Conservation (phyloP, 768 basidiomycete genomes). For the Cystoderma amianthinum region DNA sequence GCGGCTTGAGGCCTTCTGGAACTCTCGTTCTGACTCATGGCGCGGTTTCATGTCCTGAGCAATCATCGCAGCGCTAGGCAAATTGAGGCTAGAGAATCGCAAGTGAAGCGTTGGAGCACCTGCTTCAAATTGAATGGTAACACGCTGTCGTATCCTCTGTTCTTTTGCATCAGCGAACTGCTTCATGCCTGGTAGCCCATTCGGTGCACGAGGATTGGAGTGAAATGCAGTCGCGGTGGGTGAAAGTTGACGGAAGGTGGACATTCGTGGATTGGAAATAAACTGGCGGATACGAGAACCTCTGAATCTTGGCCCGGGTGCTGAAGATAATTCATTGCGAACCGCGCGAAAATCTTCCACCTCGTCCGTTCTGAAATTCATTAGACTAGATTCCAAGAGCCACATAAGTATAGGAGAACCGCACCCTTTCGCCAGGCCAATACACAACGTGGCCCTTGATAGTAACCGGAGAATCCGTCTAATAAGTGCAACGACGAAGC, state of each 20-base stretch:
- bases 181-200: constrained; percentile 10
- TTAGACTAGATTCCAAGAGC: neutral
- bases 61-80: constrained; percentile 27
- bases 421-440: constrained; percentile 67
- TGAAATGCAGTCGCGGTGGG: constrained; percentile 36
- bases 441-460: constrained; percentile 45
- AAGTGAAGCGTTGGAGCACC: constrained; percentile 47
- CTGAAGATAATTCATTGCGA: constrained; percentile 23
- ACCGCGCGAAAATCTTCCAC: constrained; percentile 48
- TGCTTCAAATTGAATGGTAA: constrained; percentile 38
- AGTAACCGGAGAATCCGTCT: constrained; percentile 54
- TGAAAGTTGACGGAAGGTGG: constrained; percentile 48
- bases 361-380: constrained; percentile 36
- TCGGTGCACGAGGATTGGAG: constrained; percentile 17
- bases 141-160: constrained; percentile 25
- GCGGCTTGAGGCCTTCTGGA: neutral
- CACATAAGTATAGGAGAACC: constrained; percentile 11
- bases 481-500: constrained; percentile 45
- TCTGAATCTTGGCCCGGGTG: constrained; percentile 10
- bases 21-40: constrained; percentile 12
- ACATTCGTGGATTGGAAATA: constrained; percentile 50
- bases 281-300: constrained; percentile 34
- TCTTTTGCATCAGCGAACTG: constrained; percentile 15
- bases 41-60: constrained; percentile 17
- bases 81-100: constrained; percentile 44